Evolutionary conservation across 768 basidiomycete genomes (phyloP).

Genomic region (Suillus paluster): DNA sequence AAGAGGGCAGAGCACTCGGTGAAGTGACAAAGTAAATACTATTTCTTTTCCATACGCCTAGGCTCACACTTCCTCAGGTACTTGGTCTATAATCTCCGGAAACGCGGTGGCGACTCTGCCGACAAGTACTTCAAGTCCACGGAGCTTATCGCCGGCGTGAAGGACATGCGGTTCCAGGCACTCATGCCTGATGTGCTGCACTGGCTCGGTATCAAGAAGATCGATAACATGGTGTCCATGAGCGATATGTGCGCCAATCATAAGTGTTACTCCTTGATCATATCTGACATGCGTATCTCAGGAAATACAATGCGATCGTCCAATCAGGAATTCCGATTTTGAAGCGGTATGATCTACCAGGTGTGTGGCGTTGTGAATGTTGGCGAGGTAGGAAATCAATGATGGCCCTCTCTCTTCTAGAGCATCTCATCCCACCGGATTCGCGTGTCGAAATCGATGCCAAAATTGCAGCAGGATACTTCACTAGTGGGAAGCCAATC

Average conservation of each 20-base stretch:
- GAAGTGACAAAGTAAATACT: constrained; percentile 83
- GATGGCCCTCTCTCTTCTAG: constrained; percentile 35
- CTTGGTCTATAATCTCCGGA: constrained; percentile 95
- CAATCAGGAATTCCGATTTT: constrained; percentile 83
- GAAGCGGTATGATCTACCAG: constrained; percentile 86
- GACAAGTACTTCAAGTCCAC: constrained; percentile 95
- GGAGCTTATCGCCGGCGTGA: constrained; percentile 91
- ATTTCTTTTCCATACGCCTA: background rate
- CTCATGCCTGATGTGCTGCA: constrained; percentile 96
- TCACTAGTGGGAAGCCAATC: constrained; percentile 77
- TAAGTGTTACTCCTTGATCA: constrained; percentile 1
- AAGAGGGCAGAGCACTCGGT: constrained; percentile 91
- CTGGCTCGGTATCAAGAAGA: constrained; percentile 91
- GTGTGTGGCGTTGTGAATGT: constrained; percentile 37
- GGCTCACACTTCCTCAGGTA: constrained; percentile 51
- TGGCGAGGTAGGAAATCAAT: background rate
- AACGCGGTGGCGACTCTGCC: constrained; percentile 91
- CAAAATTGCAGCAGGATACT: constrained; percentile 95
- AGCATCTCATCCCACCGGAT: constrained; percentile 88
- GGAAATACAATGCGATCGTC: constrained; percentile 96
- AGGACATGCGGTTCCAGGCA: constrained; percentile 94
- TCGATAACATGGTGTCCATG: constrained; percentile 91
- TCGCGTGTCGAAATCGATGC: constrained; percentile 95
- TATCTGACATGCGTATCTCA: constrained; percentile 28
- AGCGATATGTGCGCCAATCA: constrained; percentile 68